Conservation (phyloP, 2,329 filamentous ascomycete genomes). For the Fusarium pseudocircinatum region DNA sequence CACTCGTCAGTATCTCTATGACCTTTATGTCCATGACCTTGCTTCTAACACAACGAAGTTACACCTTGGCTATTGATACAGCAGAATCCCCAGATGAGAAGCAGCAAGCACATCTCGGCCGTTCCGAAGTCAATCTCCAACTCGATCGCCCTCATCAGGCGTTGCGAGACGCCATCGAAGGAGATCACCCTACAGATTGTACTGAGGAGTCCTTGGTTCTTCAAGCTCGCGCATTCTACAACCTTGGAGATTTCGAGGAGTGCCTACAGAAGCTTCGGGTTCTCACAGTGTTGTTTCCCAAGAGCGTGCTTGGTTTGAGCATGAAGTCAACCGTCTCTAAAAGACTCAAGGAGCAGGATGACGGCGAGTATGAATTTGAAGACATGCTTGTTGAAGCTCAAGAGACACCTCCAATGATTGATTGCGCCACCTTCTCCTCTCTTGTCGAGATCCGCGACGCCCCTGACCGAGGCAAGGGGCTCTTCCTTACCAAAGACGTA, state of each 20-base stretch:
- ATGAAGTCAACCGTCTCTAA: conserved; percentile 33
- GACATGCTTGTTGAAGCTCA: conserved; percentile 50
- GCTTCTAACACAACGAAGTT: not conserved
- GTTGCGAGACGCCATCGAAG: conserved; percentile 43
- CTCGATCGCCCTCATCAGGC: conserved; percentile 45
- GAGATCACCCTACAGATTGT: conserved; percentile 6
- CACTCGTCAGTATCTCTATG: conserved; percentile 42
- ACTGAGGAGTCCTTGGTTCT: conserved; percentile 58
- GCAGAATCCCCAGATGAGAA: conserved; percentile 43
- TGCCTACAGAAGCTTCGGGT: conserved; percentile 48
- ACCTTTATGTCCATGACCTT: accelerated
- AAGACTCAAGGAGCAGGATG: conserved; percentile 51
- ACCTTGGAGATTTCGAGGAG: conserved; percentile 50
- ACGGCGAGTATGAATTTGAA: conserved; percentile 51
- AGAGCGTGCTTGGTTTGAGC: conserved; percentile 38
- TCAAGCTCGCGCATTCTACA: conserved; percentile 56
- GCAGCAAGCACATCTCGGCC: conserved; percentile 48
- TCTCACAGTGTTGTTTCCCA: conserved; percentile 47
- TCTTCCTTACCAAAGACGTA: conserved; percentile 61
- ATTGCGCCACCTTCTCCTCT: conserved; percentile 57
- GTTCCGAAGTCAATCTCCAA: conserved; percentile 48
- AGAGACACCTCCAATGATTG: conserved; percentile 53
- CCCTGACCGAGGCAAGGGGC: conserved; percentile 55
- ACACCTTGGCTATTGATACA: not conserved
- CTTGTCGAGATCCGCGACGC: conserved; percentile 54